phyloP scores from a whole-genome alignment of 345 rosid species.

The Combretum micranthum region DNA sequence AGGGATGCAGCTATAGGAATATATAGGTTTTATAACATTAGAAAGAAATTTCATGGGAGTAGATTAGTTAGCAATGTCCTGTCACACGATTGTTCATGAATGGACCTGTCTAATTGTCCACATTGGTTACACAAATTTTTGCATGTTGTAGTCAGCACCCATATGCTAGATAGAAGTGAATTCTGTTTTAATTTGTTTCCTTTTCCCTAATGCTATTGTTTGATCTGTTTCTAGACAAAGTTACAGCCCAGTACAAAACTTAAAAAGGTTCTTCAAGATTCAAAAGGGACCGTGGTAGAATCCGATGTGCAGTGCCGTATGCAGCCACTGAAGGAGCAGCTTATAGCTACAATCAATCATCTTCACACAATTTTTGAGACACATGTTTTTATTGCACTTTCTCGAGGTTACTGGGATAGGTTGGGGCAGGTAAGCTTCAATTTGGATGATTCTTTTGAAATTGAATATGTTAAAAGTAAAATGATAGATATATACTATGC shows the following conservation, averaged over 20 bases:
- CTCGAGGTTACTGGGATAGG: slow-evolving; percentile 93
- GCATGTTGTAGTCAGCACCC: no score
- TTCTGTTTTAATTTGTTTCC: neutral
- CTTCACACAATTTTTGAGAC: slow-evolving; percentile 70
- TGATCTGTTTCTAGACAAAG: slow-evolving; percentile 49
- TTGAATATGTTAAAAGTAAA: neutral
- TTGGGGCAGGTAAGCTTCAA: slow-evolving; percentile 72
- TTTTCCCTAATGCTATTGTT: neutral
- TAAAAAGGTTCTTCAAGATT: slow-evolving; percentile 91
- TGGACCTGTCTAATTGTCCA: neutral
- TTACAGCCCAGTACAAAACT: slow-evolving; percentile 67
- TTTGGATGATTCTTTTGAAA: neutral
- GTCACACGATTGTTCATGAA: no score
- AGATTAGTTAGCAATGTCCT: no score
- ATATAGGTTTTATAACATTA: no score
- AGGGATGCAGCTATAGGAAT: no score
- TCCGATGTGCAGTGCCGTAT: slow-evolving; percentile 68
- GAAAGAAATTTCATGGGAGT: no score
- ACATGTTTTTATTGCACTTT: slow-evolving; percentile 69
- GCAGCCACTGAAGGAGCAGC: slow-evolving; percentile 83
- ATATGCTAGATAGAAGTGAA: no score
- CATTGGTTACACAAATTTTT: neutral
- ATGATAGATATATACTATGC: neutral
- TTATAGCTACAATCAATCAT: slow-evolving; percentile 65
- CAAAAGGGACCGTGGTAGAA: slow-evolving; percentile 78